phyloP scores from a whole-genome alignment of 495 filamentous ascomycete genomes.

The Cercophora samala region DNA sequence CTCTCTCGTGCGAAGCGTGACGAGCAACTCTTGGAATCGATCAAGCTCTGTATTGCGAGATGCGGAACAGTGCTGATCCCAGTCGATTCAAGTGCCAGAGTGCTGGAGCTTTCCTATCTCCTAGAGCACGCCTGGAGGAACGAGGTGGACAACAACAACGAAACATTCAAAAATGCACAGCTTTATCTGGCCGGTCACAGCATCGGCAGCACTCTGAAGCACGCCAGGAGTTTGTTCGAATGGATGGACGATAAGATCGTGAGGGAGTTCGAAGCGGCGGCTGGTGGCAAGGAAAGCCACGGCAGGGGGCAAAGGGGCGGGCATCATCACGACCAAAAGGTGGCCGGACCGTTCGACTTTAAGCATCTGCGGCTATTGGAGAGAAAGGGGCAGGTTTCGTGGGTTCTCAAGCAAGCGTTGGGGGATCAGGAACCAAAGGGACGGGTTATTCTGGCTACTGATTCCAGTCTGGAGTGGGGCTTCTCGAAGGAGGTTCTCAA shows the following conservation, averaged over 20 bases:
- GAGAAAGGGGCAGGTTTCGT: conserved; percentile 67
- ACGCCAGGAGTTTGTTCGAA: conserved; percentile 92
- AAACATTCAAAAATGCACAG: conserved; percentile 63
- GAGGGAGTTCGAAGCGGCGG: conserved; percentile 81
- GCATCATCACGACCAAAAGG: conserved; percentile 39
- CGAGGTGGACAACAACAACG: conserved; percentile 55
- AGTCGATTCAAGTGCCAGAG: conserved; percentile 88
- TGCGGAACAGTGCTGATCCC: conserved; percentile 95
- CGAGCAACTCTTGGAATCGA: conserved; percentile 75
- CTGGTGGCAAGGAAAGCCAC: conserved; percentile 36
- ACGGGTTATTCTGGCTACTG: conserved; percentile 87
- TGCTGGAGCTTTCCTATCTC: conserved; percentile 89
- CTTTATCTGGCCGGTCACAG: conserved; percentile 81
- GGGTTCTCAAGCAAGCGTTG: conserved; percentile 43
- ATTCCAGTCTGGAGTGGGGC: conserved; percentile 88
- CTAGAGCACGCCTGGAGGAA: conserved; percentile 86
- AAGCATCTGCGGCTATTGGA: conserved; percentile 79
- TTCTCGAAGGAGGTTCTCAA: conserved; percentile 86
- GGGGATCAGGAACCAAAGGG: conserved; percentile 42
- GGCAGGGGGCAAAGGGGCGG: conserved; percentile 45
- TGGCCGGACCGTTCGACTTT: conserved; percentile 82
- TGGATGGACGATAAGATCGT: conserved; percentile 98
- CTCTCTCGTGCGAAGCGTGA: conserved; percentile 73
- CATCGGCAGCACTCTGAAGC: conserved; percentile 75
- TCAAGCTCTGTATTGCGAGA: conserved; percentile 69